Evolutionary conservation across 768 basidiomycete genomes (phyloP), one percentile per base, ranked within the genome.

Genomic region (Suillus spraguei): DNA sequence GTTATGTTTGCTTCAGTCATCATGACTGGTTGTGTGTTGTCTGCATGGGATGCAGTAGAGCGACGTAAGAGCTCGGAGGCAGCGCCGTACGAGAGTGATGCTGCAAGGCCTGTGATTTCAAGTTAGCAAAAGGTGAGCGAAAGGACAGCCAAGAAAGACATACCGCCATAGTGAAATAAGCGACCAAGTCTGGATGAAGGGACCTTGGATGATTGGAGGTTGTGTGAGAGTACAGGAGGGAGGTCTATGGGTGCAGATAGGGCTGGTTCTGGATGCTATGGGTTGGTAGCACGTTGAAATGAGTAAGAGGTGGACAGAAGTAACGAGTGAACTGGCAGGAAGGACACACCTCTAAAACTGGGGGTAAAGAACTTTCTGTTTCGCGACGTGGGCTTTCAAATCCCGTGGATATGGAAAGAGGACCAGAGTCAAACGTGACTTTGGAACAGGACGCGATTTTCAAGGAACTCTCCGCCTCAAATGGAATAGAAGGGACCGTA

Each of bases 141-240:
- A 60, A 56, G 9, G 32, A 35, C 1, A 39, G 16, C 4, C 24
- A 24, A 60, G n/a, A 32, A 39, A 39, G 35, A 70, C 82, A 53
- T 70, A 90, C 96, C 93, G 69, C 97, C 97, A 64, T 99, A 98
- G 68, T 99, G 97, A 67, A 99, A 92, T 9, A 99, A 72, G 17
- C 96, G 84, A 5, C 94, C 96, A 10, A 99, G 81, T 13, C 90
- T 84, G 0, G 95, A 97, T 0, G 94, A 92, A 17, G 97, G 97
- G 0, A 99, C 95, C 73, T 85, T 92, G 5, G 95, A 97, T 0
- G 94, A 87, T 70, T 88, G 87, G 2, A 93, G 76, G 22, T 82
- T 82, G 14, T 86, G 83, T 4, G 69, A 49, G 22, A 16, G 58
- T 11, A 39, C 16, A 14, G 33, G 24, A 55, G 28, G 35, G 87